Percentiles rank a stretch among this genome's conserved stretches.
phyloP scores from a whole-genome alignment of 2,329 filamentous ascomycete genomes.

The Epichloe coenophiala region DNA sequence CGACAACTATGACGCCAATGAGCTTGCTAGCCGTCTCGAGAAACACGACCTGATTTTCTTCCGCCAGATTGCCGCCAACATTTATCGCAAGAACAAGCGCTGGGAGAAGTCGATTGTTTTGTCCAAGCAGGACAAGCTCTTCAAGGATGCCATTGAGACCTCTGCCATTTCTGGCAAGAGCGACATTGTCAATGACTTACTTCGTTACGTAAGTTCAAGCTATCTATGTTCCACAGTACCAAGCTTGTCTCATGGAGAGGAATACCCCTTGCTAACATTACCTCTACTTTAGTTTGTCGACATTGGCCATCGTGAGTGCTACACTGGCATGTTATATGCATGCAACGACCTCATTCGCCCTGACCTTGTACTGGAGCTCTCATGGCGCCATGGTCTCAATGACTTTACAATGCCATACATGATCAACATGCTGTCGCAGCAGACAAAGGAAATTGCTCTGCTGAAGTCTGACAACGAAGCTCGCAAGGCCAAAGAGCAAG shows the following conservation, averaged over 20 bases:
- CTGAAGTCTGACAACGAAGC: slow-evolving; percentile 96
- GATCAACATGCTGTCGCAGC: slow-evolving; percentile 94
- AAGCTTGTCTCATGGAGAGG: neutral
- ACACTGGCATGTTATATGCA: slow-evolving; percentile 98
- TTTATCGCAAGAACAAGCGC: slow-evolving; percentile 99
- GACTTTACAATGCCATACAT: slow-evolving; percentile 99
- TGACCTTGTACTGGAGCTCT: slow-evolving; percentile 86
- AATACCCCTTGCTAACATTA: slow-evolving; percentile 13
- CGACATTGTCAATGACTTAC: slow-evolving; percentile 87
- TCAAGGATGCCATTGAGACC: slow-evolving; percentile 98
- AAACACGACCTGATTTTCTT: slow-evolving; percentile 98
- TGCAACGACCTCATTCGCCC: slow-evolving; percentile 96
- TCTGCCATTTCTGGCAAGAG: slow-evolving; percentile 80
- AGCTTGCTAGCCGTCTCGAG: slow-evolving; percentile 82
- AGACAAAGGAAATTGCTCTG: slow-evolving; percentile 69
- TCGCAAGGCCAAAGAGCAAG: slow-evolving; percentile 63
- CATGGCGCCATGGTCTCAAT: slow-evolving; percentile 85
- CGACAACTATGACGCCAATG: slow-evolving; percentile 95
- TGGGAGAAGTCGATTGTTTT: slow-evolving; percentile 98
- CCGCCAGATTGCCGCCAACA: slow-evolving; percentile 93
- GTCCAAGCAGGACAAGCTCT: slow-evolving; percentile 98
- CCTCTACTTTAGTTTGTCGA: slow-evolving; percentile 67
- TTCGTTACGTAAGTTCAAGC: slow-evolving; percentile 75
- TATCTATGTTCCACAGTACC: neutral
- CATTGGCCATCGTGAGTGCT: slow-evolving; percentile 97